Conservation (phyloP, 2,329 filamentous ascomycete species). For the Trichoderma atroviride region DNA sequence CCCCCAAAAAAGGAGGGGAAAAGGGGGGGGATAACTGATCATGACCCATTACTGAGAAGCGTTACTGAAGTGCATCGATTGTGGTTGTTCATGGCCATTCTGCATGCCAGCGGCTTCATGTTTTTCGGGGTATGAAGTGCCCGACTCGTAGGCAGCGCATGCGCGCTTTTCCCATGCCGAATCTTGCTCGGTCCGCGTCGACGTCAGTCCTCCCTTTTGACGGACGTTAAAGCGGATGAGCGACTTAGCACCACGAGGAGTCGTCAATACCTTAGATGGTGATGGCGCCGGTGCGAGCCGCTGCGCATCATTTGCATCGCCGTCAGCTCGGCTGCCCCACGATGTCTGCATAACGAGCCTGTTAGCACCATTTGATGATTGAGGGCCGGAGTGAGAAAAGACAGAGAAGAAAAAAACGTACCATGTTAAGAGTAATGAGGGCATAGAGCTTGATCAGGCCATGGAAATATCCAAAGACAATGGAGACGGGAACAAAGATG, state of each 20-base stretch:
- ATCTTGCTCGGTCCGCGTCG: constrained; percentile 31
- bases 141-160: constrained; percentile 42
- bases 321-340: constrained; percentile 92
- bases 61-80: constrained; percentile 21
- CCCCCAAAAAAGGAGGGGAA: background rate
- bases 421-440: constrained; percentile 78
- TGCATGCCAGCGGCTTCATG: constrained; percentile 10
- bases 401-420: constrained; percentile 50
- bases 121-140: constrained; percentile 38
- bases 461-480: constrained; percentile 91
- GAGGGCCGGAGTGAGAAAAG: background rate
- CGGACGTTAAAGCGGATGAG: constrained; percentile 52
- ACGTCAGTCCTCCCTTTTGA: constrained; percentile 43
- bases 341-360: constrained; percentile 66
- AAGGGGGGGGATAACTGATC: background rate
- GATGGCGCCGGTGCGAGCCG: constrained; percentile 60
- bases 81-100: constrained; percentile 7
- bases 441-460: constrained; percentile 91
- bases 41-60: constrained; percentile 25
- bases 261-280: constrained; percentile 47
- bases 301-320: constrained; percentile 78
- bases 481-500: constrained; percentile 77
- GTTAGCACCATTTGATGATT: background rate
- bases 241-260: constrained; percentile 47
- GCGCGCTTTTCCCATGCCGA: constrained; percentile 39